A percentile compares a stretch with the other conserved stretches of the same genome.
phyloP scores from a whole-genome alignment of 2,329 filamentous ascomycete species.

The Talaromyces sp. region DNA sequence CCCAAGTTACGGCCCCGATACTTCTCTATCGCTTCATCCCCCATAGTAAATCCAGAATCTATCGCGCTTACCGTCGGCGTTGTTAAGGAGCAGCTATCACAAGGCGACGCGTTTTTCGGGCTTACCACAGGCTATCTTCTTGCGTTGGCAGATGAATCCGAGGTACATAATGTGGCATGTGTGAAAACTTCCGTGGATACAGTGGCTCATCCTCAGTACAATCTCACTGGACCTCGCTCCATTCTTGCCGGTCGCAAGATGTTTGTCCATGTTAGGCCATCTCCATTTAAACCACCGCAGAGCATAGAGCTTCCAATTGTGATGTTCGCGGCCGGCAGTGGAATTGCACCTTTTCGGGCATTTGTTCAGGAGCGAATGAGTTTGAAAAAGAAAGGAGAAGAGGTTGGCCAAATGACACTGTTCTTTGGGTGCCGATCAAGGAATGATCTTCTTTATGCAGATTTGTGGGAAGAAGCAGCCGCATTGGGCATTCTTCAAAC shows the following conservation, averaged over 20 bases:
- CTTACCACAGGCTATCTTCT: too few species aligned
- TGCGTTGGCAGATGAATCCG: too few species aligned
- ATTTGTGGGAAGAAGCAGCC: background rate
- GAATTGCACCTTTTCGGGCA: background rate
- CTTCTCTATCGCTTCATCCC: slow-evolving; percentile 45
- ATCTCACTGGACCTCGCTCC: too few species aligned
- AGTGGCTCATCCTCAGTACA: too few species aligned
- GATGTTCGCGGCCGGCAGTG: background rate
- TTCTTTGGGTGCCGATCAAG: background rate
- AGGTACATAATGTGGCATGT: too few species aligned
- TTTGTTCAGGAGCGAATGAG: background rate
- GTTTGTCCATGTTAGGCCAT: too few species aligned
- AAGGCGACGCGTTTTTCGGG: too few species aligned
- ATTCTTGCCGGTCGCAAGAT: too few species aligned
- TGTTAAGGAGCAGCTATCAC: too few species aligned
- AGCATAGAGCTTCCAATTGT: background rate
- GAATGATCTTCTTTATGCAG: background rate
- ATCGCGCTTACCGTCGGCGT: too few species aligned
- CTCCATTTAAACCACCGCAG: background rate
- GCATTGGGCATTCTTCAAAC: too few species aligned
- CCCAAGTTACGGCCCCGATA: background rate
- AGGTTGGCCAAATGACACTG: background rate
- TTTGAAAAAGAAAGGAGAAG: background rate
- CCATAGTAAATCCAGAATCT: slow-evolving; percentile 31
- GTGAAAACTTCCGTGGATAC: too few species aligned